Conservation (phyloP, 1,139 yeast species). For the Candida sp. region DNA sequence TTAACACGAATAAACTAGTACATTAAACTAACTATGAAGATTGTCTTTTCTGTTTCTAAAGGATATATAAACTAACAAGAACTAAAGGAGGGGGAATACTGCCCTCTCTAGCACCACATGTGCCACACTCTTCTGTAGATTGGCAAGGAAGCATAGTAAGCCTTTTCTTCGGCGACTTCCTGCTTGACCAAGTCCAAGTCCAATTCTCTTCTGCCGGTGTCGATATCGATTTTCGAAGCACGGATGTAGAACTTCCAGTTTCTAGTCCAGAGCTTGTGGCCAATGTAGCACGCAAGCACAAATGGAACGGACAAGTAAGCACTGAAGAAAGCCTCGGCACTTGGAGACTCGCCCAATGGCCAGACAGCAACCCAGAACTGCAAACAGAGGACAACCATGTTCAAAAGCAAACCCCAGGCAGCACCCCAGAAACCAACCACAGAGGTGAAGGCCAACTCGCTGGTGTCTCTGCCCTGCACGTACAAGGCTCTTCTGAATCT, state of each 20-base stretch:
- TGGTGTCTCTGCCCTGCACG: constrained; percentile 63
- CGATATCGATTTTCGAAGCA: constrained; percentile 62
- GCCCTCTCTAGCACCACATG: constrained; percentile 54
- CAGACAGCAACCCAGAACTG: constrained; percentile 82
- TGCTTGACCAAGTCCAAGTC: constrained; percentile 69
- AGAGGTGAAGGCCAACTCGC: constrained; percentile 72
- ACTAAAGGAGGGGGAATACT: neutral
- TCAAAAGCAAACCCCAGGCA: constrained; percentile 60
- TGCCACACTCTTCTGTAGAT: constrained; percentile 53
- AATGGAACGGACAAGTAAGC: constrained; percentile 69
- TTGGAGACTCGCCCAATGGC: constrained; percentile 64
- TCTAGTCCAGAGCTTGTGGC: constrained; percentile 60
- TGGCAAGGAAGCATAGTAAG: constrained; percentile 53
- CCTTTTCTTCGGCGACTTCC: constrained; percentile 67
- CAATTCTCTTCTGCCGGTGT: constrained; percentile 70
- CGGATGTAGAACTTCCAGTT: constrained; percentile 53
- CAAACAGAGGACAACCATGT: constrained; percentile 68
- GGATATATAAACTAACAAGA: neutral
- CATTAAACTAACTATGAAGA: neutral
- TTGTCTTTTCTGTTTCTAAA: neutral
- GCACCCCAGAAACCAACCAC: constrained; percentile 78
- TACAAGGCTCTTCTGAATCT: constrained; percentile 79
- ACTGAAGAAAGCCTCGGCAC: constrained; percentile 61
- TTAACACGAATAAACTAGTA: neutral
- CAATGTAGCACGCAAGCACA: constrained; percentile 56